Evolutionary conservation across 768 basidiomycete species (phyloP).

Genomic region (Lepiota venenata): DNA sequence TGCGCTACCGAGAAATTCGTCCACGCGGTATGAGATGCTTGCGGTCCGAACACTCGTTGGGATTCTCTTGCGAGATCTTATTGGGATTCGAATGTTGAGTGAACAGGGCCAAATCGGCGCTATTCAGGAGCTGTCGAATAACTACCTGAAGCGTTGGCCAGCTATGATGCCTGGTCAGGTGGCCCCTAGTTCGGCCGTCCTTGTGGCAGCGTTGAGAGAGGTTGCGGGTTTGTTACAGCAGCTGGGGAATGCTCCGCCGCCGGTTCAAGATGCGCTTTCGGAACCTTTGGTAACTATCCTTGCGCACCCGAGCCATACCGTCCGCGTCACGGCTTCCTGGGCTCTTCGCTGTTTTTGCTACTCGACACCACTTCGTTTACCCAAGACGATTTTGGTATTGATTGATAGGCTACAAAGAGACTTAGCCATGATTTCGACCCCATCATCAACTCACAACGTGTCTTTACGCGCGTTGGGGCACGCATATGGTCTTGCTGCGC

Average conservation of each 20-base stretch:
- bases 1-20: constrained; percentile 47
- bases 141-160: constrained; percentile 89
- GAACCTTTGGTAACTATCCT: constrained; percentile 86
- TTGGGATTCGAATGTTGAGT: constrained; percentile 84
- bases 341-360: constrained; percentile 88
- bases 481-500: constrained; percentile 84
- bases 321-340: constrained; percentile 87
- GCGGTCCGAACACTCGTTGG: constrained; percentile 71
- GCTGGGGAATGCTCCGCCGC: constrained; percentile 88
- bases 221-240: constrained; percentile 84
- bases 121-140: constrained; percentile 78
- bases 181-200: constrained; percentile 61
- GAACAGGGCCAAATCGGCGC: constrained; percentile 94
- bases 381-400: constrained; percentile 72
- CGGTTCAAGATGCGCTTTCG: constrained; percentile 84
- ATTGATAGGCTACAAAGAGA: constrained; percentile 85
- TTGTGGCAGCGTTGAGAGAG: constrained; percentile 77
- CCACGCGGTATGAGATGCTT: constrained; percentile 70
- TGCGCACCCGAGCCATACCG: constrained; percentile 81
- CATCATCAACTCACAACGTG: constrained; percentile 68
- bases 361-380: constrained; percentile 81
- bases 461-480: constrained; percentile 76
- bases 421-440: constrained; percentile 67
- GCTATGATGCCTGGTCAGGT: constrained; percentile 86
- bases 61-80: constrained; percentile 77